Conservation (phyloP, 23 red algal species). For the Gracilaria domingensis region DNA sequence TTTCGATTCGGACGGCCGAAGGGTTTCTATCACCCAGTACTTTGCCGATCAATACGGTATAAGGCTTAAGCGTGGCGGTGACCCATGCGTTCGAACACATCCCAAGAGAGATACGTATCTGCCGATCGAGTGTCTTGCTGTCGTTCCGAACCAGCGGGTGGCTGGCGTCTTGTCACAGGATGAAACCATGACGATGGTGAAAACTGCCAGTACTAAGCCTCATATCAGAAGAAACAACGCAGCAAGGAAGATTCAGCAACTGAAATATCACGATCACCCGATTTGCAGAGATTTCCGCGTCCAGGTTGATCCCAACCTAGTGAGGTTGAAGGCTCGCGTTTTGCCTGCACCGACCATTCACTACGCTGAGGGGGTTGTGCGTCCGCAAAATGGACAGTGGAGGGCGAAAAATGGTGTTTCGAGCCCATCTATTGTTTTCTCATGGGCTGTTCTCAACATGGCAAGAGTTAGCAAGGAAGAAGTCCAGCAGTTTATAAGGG, state of each 20-base stretch:
- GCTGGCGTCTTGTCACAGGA: slow-evolving; percentile 46
- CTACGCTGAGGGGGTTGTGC: slow-evolving; percentile 20
- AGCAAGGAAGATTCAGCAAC: slow-evolving; percentile 13
- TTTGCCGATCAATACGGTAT: slow-evolving; percentile 42
- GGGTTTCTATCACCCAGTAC: slow-evolving; percentile 61
- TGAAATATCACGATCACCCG: slow-evolving; percentile 36
- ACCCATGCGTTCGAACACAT: slow-evolving; percentile 62
- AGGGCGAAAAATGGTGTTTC: slow-evolving; percentile 23
- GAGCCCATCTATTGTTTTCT: background rate
- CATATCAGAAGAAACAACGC: slow-evolving; percentile 4
- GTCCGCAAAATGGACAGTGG: slow-evolving; percentile 50
- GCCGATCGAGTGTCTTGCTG: slow-evolving; percentile 62
- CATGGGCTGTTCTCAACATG: slow-evolving; percentile 45
- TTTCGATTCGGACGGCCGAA: slow-evolving; percentile 59
- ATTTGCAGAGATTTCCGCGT: slow-evolving; percentile 56
- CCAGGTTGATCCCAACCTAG: slow-evolving; percentile 15
- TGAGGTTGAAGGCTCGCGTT: slow-evolving; percentile 56
- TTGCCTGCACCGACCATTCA: slow-evolving; percentile 37
- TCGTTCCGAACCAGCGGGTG: slow-evolving; percentile 64
- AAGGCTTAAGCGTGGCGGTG: background rate
- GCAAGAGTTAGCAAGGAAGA: slow-evolving; percentile 7
- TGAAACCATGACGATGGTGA: slow-evolving; percentile 45
- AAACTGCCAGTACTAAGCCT: slow-evolving; percentile 53
- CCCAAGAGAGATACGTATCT: slow-evolving; percentile 63
- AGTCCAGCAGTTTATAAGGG: slow-evolving; percentile 14